phyloP scores from a whole-genome alignment of 176 grass and related monocot genomes.

The Musa acuminata region DNA sequence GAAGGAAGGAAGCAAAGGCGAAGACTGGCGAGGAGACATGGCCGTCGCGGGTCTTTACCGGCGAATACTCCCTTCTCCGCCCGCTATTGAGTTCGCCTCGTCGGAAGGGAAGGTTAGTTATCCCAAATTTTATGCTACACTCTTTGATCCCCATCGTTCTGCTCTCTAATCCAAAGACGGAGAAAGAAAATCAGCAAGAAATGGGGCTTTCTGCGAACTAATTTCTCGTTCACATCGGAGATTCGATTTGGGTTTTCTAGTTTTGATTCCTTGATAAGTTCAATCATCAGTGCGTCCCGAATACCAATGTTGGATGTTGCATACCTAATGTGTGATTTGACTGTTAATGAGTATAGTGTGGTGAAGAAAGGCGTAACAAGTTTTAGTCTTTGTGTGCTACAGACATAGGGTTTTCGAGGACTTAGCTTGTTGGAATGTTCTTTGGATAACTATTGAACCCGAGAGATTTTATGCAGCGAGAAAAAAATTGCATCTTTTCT shows the following conservation, averaged over 20 bases:
- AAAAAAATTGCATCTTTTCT: background rate
- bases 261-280: background rate
- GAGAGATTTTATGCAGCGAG: background rate
- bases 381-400: background rate
- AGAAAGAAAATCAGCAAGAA: background rate
- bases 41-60: conserved; percentile 68
- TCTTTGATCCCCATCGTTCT: background rate
- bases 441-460: background rate
- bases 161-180: background rate
- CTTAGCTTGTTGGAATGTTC: background rate
- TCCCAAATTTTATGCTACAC: background rate
- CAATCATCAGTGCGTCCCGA: background rate
- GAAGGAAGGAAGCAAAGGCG: background rate
- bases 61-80: conserved; percentile 61
- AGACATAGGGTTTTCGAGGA: background rate
- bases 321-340: background rate
- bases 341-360: background rate
- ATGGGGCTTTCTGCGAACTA: background rate
- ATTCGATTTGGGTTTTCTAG: background rate
- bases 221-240: background rate
- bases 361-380: background rate
- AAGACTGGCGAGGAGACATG: conserved; percentile 5
- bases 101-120: conserved; percentile 47
- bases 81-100: conserved; percentile 85
- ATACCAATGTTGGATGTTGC: background rate